Percentiles rank a stretch among this genome's conserved stretches.
phyloP scores from a whole-genome alignment of 495 filamentous ascomycete species.

The Patellaria atrata region DNA sequence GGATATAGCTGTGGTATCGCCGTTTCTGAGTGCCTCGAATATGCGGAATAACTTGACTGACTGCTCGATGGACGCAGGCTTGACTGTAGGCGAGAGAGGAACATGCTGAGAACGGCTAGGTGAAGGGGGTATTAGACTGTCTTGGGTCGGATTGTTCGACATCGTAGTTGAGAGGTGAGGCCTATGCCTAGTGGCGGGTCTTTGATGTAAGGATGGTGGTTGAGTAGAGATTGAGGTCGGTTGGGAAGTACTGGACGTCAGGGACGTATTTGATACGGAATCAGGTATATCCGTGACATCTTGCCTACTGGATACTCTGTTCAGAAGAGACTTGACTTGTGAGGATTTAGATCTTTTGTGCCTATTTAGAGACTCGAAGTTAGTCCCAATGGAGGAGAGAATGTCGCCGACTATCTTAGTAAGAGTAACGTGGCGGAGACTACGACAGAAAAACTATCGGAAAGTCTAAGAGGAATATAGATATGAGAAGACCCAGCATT shows the following conservation, averaged over 20 bases:
- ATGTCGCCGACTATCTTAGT: too few species aligned
- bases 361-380: too few species aligned
- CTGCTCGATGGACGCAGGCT: conserved; percentile 62
- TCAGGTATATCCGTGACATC: conserved; percentile 22
- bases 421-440: too few species aligned
- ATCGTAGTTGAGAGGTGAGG: conserved; percentile 30
- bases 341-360: conserved; percentile 27
- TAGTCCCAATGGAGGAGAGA: too few species aligned
- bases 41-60: conserved; percentile 87
- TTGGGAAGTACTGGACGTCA: conserved; percentile 5
- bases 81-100: conserved; percentile 23
- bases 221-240: conserved; percentile 15
- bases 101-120: conserved; percentile 8
- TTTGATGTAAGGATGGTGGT: conserved; percentile 3
- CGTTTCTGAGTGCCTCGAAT: conserved; percentile 80
- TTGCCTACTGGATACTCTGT: conserved; percentile 21
- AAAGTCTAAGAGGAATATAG: too few species aligned
- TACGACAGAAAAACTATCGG: too few species aligned
- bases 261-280: conserved; percentile 1
- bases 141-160: conserved; percentile 16
- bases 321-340: conserved; percentile 24
- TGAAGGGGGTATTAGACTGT: conserved; percentile 10
- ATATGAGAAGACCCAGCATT: too few species aligned
- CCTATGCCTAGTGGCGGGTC: conserved; percentile 14
- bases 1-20: conserved; percentile 79